These are phyloP conservation scores for Scleromitrula shiraiana DNA, from an alignment of 2,329 filamentous ascomycete genomes.

Conservation along the genomic window DNA sequence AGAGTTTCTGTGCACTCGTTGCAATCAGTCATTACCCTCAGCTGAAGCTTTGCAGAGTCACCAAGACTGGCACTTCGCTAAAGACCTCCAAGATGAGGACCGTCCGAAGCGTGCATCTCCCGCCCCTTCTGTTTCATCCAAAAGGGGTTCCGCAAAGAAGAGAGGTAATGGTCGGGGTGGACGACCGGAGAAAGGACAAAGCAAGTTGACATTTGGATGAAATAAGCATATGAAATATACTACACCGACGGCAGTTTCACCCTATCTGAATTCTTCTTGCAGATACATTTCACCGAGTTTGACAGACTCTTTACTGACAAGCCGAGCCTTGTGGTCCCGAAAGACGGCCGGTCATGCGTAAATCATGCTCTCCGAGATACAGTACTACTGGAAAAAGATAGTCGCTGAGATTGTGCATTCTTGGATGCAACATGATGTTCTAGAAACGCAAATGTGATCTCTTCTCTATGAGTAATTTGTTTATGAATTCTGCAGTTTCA, in stretches of 20 bases:
- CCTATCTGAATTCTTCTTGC: constrained; percentile 18
- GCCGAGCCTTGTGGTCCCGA: constrained; percentile 1
- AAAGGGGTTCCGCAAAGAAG: constrained; percentile 25
- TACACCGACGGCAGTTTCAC: constrained; percentile 5
- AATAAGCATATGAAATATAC: constrained; percentile 2
- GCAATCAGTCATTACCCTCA: constrained; percentile 51
- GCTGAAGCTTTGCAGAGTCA: constrained; percentile 63
- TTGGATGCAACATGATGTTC: constrained; percentile 1
- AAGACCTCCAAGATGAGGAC: constrained; percentile 60
- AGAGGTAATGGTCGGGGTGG: constrained; percentile 16
- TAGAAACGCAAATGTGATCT: constrained; percentile 1
- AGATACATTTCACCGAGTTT: neutral
- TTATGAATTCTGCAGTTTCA: neutral
- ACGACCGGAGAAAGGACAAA: constrained; percentile 48
- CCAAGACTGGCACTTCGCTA: constrained; percentile 90
- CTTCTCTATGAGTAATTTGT: neutral
- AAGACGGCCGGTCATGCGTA: neutral
- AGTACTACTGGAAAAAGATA: neutral
- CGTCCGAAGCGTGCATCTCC: constrained; percentile 10
- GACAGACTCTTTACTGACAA: constrained; percentile 1
- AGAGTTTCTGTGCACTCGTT: constrained; percentile 52
- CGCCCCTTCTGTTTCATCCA: constrained; percentile 21
- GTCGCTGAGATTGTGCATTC: constrained; percentile 1
- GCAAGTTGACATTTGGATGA: constrained; percentile 47
- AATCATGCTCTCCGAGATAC: neutral